Evolutionary conservation across 768 basidiomycete species (phyloP).

Genomic region (Tephrocybe sp.): DNA sequence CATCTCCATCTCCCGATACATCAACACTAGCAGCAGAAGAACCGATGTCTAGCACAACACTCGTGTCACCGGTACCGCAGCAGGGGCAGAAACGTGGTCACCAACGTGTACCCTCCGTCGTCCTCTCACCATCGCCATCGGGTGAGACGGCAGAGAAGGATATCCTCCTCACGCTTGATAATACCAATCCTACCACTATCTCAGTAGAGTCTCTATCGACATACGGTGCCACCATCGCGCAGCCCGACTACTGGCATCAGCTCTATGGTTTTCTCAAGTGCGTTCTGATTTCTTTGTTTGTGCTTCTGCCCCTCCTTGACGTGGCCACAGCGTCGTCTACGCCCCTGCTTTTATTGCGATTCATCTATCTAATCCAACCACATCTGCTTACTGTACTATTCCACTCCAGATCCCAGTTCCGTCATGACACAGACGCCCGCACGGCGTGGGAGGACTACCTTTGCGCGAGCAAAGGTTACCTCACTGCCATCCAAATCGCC

Average conservation of each 20-base stretch:
- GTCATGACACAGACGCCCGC: conserved; percentile 60
- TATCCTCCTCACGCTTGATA: conserved; percentile 69
- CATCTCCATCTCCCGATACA: conserved; percentile 21
- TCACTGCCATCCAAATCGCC: conserved; percentile 87
- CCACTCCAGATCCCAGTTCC: conserved; percentile 68
- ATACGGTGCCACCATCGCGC: conserved; percentile 70
- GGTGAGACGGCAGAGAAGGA: conserved; percentile 50
- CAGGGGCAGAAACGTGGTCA: conserved; percentile 42
- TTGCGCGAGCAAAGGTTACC: conserved; percentile 71
- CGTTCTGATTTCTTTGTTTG: conserved; percentile 18
- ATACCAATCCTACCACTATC: conserved; percentile 36
- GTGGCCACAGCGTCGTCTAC: background rate
- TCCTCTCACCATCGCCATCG: conserved; percentile 77
- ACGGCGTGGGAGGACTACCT: conserved; percentile 87
- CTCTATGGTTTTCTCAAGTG: conserved; percentile 66
- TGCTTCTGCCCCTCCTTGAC: background rate
- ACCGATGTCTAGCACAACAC: background rate
- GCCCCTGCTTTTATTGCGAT: conserved; percentile 1
- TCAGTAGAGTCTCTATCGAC: conserved; percentile 48
- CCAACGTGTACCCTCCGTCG: conserved; percentile 73
- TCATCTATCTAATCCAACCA: too few relatives aligned
- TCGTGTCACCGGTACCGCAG: conserved; percentile 24
- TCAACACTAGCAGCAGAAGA: conserved; percentile 4
- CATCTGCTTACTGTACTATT: too few relatives aligned
- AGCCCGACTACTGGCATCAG: conserved; percentile 79